A percentile compares a stretch with the other conserved stretches of the same genome.
phyloP scores from a whole-genome alignment of 2,329 filamentous ascomycete genomes.

The Neurospora sp. region DNA sequence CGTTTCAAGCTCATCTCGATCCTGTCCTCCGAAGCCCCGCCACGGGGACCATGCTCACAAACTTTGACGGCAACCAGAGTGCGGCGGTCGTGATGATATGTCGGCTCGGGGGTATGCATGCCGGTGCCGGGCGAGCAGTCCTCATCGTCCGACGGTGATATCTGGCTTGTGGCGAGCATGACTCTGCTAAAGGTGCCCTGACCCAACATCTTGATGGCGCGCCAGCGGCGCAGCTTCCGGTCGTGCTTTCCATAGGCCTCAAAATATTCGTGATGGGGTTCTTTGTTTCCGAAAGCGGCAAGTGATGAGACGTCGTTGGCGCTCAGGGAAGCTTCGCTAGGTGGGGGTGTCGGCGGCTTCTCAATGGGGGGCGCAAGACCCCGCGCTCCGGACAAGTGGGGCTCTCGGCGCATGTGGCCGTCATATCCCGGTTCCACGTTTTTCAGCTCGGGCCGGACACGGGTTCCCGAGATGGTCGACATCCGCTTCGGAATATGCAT shows the following conservation, averaged over 20 bases:
- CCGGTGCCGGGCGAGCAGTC: conserved; percentile 25
- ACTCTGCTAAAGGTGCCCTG: conserved; percentile 96
- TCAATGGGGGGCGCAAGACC: conserved; percentile 53
- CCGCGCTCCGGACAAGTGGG: conserved; percentile 67
- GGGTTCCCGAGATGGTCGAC: conserved; percentile 60
- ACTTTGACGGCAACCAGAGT: conserved; percentile 91
- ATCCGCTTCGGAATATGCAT: conserved; percentile 60
- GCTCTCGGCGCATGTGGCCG: conserved; percentile 57
- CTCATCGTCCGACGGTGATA: conserved; percentile 36
- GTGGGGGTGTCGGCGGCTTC: conserved; percentile 69
- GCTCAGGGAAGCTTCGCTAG: conserved; percentile 58
- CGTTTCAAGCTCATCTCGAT: conserved; percentile 90
- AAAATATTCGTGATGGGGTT: conserved; percentile 50
- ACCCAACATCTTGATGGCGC: conserved; percentile 69
- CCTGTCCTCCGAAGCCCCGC: conserved; percentile 84
- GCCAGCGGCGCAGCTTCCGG: conserved; percentile 65
- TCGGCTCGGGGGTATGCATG: conserved; percentile 21
- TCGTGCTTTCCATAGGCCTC: conserved; percentile 57
- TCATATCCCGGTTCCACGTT: conserved; percentile 26
- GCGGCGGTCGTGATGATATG: conserved; percentile 48
- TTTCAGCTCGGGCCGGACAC: conserved; percentile 32
- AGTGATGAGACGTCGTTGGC: conserved; percentile 29
- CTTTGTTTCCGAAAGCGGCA: conserved; percentile 31
- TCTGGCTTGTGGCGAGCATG: conserved; percentile 76
- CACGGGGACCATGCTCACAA: conserved; percentile 87